phyloP scores from a whole-genome alignment of 1,284 basidiomycete species.

The Mycena sp. region DNA sequence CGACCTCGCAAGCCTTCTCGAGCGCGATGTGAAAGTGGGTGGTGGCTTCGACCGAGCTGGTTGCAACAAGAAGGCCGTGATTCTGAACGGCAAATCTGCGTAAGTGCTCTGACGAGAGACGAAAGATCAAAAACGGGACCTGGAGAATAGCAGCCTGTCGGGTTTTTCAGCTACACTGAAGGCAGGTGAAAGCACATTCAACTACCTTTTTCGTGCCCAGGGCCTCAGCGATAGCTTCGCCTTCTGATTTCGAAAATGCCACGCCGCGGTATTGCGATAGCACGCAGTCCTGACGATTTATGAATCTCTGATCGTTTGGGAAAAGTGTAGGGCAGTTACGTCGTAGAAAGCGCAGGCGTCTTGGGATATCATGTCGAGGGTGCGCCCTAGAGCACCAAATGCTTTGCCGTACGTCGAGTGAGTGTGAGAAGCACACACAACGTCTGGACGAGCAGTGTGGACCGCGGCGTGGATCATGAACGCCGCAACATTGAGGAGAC shows the following conservation, averaged over 20 bases:
- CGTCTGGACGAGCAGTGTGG: conserved; percentile 70
- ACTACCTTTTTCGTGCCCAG: conserved; percentile 54
- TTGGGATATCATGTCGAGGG: conserved; percentile 62
- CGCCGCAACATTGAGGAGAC: conserved; percentile 4
- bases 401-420: conserved; percentile 72
- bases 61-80: conserved; percentile 64
- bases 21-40: conserved; percentile 44
- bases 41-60: conserved; percentile 45
- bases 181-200: too few relatives aligned
- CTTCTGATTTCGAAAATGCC: conserved; percentile 66
- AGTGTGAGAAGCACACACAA: too few relatives aligned
- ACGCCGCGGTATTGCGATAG: conserved; percentile 63
- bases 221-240: conserved; percentile 60
- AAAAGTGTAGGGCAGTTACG: not conserved
- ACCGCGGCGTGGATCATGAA: conserved; percentile 52
- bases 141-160: too few relatives aligned
- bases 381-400: conserved; percentile 65
- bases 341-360: conserved; percentile 59
- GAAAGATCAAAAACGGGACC: too few relatives aligned
- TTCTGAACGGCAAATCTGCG: conserved; percentile 62
- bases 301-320: not conserved
- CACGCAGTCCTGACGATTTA: conserved; percentile 32
- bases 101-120: too few relatives aligned
- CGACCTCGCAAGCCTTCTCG: conserved; percentile 49
- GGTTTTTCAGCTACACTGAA: too few relatives aligned